phyloP scores from a whole-genome alignment of 176 grass and related monocot genomes.

The sorghum (Sorghum bicolor) region Sorghum_bicolor_NCBIv3 NC_012877.2:56350001-56350500 shows the following conservation, averaged over 20 bases:
- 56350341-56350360: neutral
- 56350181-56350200: neutral
- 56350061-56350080: neutral
- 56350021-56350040: slow-evolving; percentile 10
- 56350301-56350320: neutral
- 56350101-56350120: slow-evolving; percentile 8
- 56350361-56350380: neutral
- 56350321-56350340: neutral
- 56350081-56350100: neutral
- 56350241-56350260: neutral
- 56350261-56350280: neutral
- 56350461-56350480: neutral
- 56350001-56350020: neutral
- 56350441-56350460: neutral
- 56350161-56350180: neutral
- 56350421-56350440: neutral
- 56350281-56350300: neutral
- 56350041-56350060: neutral
- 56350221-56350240: neutral
- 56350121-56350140: neutral
- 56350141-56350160: neutral
- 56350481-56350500: neutral
- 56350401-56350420: neutral
- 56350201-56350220: neutral
- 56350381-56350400: neutral